phyloP scores from a whole-genome alignment of 768 basidiomycete species.

The Trametes elegans region DNA sequence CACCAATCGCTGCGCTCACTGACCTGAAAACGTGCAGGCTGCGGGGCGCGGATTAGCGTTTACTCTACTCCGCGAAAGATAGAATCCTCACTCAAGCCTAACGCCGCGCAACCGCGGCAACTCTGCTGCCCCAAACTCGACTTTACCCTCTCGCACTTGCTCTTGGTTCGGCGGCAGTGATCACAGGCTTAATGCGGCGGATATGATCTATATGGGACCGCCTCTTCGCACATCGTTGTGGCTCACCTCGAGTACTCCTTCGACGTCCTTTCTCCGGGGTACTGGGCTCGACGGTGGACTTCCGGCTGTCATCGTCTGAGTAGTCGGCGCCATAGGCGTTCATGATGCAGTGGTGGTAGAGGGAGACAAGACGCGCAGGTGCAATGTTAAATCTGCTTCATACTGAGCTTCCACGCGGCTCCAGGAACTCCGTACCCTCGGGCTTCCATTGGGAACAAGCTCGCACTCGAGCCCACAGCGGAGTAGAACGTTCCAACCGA shows the following conservation, averaged over 20 bases:
- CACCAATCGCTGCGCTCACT: background rate
- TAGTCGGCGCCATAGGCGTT: constrained; percentile 21
- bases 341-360: constrained; percentile 18
- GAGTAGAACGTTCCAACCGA: constrained; percentile 11
- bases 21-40: constrained; percentile 31
- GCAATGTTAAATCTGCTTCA: constrained; percentile 7
- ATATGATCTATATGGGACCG: background rate
- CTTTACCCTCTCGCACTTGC: constrained; percentile 34
- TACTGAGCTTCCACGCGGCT: constrained; percentile 9
- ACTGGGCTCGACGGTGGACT: constrained; percentile 11
- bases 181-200: constrained; percentile 32
- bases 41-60: background rate
- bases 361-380: constrained; percentile 1
- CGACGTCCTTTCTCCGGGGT: constrained; percentile 15
- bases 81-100: constrained; percentile 27
- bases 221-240: too few relatives aligned
- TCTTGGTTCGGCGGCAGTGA: constrained; percentile 37
- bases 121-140: constrained; percentile 15
- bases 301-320: constrained; percentile 28
- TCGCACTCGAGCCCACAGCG: background rate
- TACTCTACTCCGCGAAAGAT: background rate
- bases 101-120: constrained; percentile 32
- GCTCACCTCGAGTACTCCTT: constrained; percentile 28
- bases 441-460: constrained; percentile 9
- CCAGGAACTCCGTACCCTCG: constrained; percentile 8